Percentiles rank a stretch among this genome's conserved stretches.
Conservation (phyloP, 2,329 filamentous ascomycete genomes). For the Coniochaeta sp. region DNA sequence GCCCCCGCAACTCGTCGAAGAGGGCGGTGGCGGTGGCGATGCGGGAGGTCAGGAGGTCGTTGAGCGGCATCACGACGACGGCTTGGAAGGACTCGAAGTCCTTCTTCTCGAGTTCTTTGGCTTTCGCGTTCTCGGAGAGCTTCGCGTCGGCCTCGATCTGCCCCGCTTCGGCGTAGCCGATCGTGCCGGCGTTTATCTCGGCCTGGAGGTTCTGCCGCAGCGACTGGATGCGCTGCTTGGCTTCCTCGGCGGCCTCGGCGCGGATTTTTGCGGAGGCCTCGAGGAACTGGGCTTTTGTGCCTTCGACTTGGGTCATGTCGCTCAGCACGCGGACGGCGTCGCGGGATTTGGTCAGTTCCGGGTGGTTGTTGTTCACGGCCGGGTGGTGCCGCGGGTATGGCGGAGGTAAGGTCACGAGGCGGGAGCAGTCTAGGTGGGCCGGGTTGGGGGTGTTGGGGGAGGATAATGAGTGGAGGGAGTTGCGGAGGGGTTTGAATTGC, state of each 20-base stretch:
- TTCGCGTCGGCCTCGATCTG: slow-evolving; percentile 72
- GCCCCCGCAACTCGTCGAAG: slow-evolving; percentile 68
- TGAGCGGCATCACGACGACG: slow-evolving; percentile 74
- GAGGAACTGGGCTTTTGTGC: slow-evolving; percentile 57
- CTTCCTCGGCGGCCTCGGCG: slow-evolving; percentile 44
- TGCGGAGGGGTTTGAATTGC: slow-evolving; percentile 25
- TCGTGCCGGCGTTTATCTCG: slow-evolving; percentile 69
- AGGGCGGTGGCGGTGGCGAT: slow-evolving; percentile 67
- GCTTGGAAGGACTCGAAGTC: slow-evolving; percentile 83
- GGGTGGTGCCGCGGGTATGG: slow-evolving; percentile 93
- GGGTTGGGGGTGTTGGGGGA: slow-evolving; percentile 39
- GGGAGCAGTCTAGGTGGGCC: slow-evolving; percentile 73
- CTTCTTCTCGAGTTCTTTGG: slow-evolving; percentile 67
- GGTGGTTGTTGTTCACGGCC: slow-evolving; percentile 92
- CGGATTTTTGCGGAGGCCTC: slow-evolving; percentile 50
- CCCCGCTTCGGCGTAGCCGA: slow-evolving; percentile 77
- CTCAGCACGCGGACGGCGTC: slow-evolving; percentile 66
- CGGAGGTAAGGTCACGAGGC: slow-evolving; percentile 86
- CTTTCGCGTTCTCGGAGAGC: slow-evolving; percentile 59
- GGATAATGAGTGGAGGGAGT: slow-evolving; percentile 32
- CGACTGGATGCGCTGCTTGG: slow-evolving; percentile 49
- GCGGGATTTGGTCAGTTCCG: slow-evolving; percentile 74
- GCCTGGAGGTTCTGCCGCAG: slow-evolving; percentile 70
- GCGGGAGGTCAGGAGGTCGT: slow-evolving; percentile 69
- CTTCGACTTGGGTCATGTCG: slow-evolving; percentile 65